Evolutionary conservation across 495 filamentous ascomycete species (phyloP), one percentile per base, ranked within the genome.

Genomic region (Penicillium herquei): DNA sequence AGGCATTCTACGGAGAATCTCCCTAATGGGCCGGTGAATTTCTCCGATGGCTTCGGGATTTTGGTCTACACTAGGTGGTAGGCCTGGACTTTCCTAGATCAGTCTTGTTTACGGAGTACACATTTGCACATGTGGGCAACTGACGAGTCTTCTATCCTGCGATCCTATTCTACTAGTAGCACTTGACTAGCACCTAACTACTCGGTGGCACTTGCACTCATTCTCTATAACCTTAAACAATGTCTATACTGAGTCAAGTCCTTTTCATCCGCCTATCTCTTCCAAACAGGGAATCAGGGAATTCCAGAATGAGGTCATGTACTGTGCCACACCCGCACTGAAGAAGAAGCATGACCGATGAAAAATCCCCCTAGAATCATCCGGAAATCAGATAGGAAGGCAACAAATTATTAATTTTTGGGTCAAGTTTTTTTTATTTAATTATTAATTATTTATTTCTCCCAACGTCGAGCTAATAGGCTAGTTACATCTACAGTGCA

Each of bases 271-370:
- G 43, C 43, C 26, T n/a, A 46, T 46, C 43, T 32, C 43, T 46
- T 14, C 43, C 43, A 13, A 26, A 46, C 26, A 7, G 13, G 43
- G 43, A 46, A 46, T 31, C 26, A n/a, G 12, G 43, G 43, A 46
- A 46, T 46, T 18, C 33, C 10, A 26, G 31, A 26, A 49, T 55
- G 52, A 55, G 52, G 44, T 49, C 52, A 55, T 45, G 6, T 9
- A 43, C 10, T 14, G 48, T 51, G 48, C 42, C 43, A 54, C 43
- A 47, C 16, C 43, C 52, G 54, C 39, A 32, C 54, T 43, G 53
- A 46, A 46, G 43, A 46, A 46, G 43, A 32, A 46, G 26, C 18
- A 46, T 46, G 43, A 16, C 46, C 18, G 46, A 35, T 39, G 11
- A 39, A 49, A 39, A 49, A 33, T 26, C 21, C 21, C 21, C 21